Conservation (phyloP, 2,329 filamentous ascomycete genomes). For the Paraphaeosphaeria sporulosa region DNA sequence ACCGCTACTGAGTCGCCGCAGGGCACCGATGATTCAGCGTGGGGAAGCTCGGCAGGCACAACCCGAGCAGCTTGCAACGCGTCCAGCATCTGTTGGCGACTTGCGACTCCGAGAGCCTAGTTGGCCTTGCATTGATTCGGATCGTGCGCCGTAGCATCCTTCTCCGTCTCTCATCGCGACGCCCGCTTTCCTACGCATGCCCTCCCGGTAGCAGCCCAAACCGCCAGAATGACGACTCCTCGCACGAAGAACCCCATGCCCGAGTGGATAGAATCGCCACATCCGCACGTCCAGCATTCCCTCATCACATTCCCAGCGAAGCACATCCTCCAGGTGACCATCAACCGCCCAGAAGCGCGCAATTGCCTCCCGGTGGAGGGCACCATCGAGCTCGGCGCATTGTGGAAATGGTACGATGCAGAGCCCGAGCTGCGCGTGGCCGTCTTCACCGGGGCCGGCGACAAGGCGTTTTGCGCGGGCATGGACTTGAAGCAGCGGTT, state of each 20-base stretch:
- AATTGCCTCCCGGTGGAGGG: slow-evolving; percentile 44
- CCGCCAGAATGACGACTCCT: slow-evolving; percentile 26
- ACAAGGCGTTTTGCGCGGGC: slow-evolving; percentile 60
- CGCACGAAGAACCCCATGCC: slow-evolving; percentile 36
- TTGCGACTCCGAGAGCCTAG: too few relatives aligned
- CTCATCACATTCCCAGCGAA: slow-evolving; percentile 52
- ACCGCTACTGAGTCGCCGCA: slow-evolving; percentile 3
- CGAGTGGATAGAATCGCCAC: slow-evolving; percentile 40
- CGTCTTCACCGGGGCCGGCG: slow-evolving; percentile 55
- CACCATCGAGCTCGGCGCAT: slow-evolving; percentile 53
- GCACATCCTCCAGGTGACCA: slow-evolving; percentile 57
- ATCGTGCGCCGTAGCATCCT: background rate
- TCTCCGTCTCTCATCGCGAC: background rate
- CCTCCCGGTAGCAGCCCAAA: background rate
- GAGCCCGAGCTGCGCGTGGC: slow-evolving; percentile 53
- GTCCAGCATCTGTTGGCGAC: slow-evolving; percentile 2
- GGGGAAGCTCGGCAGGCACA: background rate
- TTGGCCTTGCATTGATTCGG: background rate
- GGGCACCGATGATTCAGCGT: slow-evolving; percentile 1
- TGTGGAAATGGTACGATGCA: slow-evolving; percentile 60
- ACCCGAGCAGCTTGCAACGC: slow-evolving; percentile 4
- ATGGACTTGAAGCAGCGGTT: slow-evolving; percentile 56
- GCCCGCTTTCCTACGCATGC: background rate
- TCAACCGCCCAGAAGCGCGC: slow-evolving; percentile 54
- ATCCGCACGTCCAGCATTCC: slow-evolving; percentile 25